phyloP scores from a whole-genome alignment of 2,329 filamentous ascomycete species.

The Monosporascus cannonballus region DNA sequence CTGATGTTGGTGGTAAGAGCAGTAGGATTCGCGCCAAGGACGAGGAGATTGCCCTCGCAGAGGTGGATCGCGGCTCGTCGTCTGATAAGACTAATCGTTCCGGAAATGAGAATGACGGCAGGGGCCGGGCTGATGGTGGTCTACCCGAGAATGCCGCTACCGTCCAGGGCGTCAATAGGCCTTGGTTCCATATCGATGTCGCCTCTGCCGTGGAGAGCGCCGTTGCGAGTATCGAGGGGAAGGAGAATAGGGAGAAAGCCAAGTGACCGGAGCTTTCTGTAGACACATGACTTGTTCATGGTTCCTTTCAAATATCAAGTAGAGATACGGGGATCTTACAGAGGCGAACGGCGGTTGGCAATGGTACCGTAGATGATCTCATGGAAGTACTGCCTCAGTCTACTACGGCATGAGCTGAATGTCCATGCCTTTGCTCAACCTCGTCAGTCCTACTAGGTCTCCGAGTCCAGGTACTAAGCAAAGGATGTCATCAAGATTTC shows the following conservation, averaged over 20 bases:
- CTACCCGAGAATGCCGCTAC: slow-evolving; percentile 28
- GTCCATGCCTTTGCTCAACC: too few relatives aligned
- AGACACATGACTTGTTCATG: too few relatives aligned
- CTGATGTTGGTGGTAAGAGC: too few relatives aligned
- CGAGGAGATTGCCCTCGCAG: not conserved
- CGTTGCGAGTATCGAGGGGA: slow-evolving; percentile 26
- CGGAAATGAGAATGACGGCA: slow-evolving; percentile 7
- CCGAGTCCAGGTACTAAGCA: not conserved
- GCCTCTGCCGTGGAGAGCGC: slow-evolving; percentile 42
- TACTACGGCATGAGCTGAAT: too few relatives aligned
- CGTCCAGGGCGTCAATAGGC: slow-evolving; percentile 41
- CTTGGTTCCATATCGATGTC: slow-evolving; percentile 47
- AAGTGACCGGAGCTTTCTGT: not conserved
- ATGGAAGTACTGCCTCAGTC: too few relatives aligned
- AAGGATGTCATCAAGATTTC: not conserved
- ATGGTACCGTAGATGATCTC: too few relatives aligned
- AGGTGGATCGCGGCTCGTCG: slow-evolving; percentile 4
- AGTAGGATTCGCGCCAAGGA: not conserved
- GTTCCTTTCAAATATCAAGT: too few relatives aligned
- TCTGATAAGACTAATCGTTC: not conserved
- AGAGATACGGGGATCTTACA: too few relatives aligned
- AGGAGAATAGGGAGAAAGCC: not conserved
- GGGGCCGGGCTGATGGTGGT: slow-evolving; percentile 21
- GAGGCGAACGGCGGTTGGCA: too few relatives aligned
- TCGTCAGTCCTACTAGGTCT: too few relatives aligned